A percentile compares a stretch with the other conserved stretches of the same genome.
These are phyloP conservation scores for Xylaria digitata DNA, from an alignment of 2,329 filamentous ascomycete genomes.

Conservation along the genomic window DNA sequence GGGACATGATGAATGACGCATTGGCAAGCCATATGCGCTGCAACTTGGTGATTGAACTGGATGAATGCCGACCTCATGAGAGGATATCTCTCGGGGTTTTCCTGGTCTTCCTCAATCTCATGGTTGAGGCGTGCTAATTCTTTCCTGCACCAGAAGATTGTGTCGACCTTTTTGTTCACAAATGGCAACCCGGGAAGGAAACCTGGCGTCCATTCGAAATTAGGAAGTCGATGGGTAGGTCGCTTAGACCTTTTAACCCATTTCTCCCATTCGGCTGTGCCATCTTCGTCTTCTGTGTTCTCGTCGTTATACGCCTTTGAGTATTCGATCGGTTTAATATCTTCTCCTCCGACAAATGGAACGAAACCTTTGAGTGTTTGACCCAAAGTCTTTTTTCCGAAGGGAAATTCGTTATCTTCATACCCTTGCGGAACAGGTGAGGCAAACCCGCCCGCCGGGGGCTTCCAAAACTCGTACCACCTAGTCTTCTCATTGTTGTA, in stretches of 20 bases:
- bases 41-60: slow-evolving; percentile 97
- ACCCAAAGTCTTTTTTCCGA: slow-evolving; percentile 60
- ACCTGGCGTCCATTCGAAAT: slow-evolving; percentile 62
- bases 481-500: slow-evolving; percentile 57
- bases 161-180: slow-evolving; percentile 91
- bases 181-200: slow-evolving; percentile 86
- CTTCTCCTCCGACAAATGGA: slow-evolving; percentile 60
- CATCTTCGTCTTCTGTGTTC: slow-evolving; percentile 66
- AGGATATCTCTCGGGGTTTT: slow-evolving; percentile 85
- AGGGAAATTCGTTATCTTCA: slow-evolving; percentile 58
- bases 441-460: slow-evolving; percentile 69
- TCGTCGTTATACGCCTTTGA: slow-evolving; percentile 71
- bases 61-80: slow-evolving; percentile 97
- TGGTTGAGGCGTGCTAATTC: slow-evolving; percentile 88
- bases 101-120: slow-evolving; percentile 92
- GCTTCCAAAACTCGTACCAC: slow-evolving; percentile 75
- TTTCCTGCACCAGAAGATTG: slow-evolving; percentile 89
- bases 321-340: slow-evolving; percentile 65
- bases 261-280: slow-evolving; percentile 79
- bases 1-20: slow-evolving; percentile 90
- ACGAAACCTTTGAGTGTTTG: slow-evolving; percentile 62
- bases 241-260: slow-evolving; percentile 85
- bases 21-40: slow-evolving; percentile 98
- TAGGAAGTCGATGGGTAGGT: slow-evolving; percentile 82
- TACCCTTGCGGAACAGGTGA: slow-evolving; percentile 70